phyloP scores from a whole-genome alignment of 192 early-diverging fungal species.

The Phlyctochytrium planicorne region DNA sequence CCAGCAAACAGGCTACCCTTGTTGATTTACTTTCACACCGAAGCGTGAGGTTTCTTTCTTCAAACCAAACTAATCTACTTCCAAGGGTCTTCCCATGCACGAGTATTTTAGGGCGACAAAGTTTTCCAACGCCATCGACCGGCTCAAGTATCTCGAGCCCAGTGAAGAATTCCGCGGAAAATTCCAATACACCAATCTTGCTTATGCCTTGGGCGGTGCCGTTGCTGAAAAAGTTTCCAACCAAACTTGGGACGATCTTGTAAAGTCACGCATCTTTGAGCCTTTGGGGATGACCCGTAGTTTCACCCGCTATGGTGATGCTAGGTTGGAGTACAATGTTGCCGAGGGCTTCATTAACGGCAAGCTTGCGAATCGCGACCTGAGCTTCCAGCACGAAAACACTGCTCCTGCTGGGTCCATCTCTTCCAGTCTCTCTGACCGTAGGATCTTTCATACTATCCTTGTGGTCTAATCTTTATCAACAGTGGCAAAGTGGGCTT shows the following conservation, averaged over 20 bases:
- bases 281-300: conserved; percentile 9
- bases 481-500: not conserved
- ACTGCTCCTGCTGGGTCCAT: not conserved
- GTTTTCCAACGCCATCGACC: not conserved
- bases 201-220: not conserved
- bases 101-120: not conserved
- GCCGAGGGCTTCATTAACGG: not conserved
- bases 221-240: not conserved
- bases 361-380: not conserved
- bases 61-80: not conserved
- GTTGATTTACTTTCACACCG: conserved; percentile 10
- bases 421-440: not conserved
- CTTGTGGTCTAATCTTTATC: not conserved
- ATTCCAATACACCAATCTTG: conserved; percentile 6
- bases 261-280: not conserved
- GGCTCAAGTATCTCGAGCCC: not conserved
- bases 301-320: not conserved
- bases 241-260: not conserved
- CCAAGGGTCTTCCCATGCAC: conserved; percentile 9
- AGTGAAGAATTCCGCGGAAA: conserved; percentile 6
- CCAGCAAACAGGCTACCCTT: conserved; percentile 3
- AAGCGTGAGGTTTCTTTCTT: not conserved
- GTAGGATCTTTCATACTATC: not conserved
- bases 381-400: not conserved
- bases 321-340: not conserved